These are phyloP conservation scores for Phtheirospermum japonicum DNA, from an alignment of 257 asterid genomes.

Conservation along the genomic window DNA sequence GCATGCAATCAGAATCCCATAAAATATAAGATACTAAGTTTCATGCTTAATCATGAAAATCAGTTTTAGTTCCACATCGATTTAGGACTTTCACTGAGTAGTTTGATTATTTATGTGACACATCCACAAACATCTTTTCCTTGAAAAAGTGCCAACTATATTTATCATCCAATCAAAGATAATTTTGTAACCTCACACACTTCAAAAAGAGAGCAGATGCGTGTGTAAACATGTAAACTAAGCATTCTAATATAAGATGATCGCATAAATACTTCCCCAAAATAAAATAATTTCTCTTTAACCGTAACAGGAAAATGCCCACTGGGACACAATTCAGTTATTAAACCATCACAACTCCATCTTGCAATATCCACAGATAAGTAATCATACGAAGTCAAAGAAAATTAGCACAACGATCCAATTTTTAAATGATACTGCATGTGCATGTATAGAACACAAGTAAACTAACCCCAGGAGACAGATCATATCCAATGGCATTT, in stretches of 20 bases:
- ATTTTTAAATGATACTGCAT: not conserved
- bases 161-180: slow-evolving; percentile 12
- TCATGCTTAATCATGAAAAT: slow-evolving; percentile 8
- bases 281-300: not conserved
- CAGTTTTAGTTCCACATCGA: not conserved
- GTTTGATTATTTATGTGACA: slow-evolving; percentile 6
- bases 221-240: slow-evolving; percentile 5
- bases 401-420: not conserved
- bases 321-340: not conserved
- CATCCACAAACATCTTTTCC: not conserved
- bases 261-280: slow-evolving; percentile 7
- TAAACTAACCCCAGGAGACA: slow-evolving; percentile 79
- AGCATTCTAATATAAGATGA: slow-evolving; percentile 4
- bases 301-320: slow-evolving; percentile 6
- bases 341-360: not conserved
- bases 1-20: no score
- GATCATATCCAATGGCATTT: slow-evolving; percentile 97
- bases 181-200: not conserved
- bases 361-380: slow-evolving; percentile 5
- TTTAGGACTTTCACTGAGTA: slow-evolving; percentile 3
- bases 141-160: slow-evolving; percentile 9
- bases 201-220: slow-evolving; percentile 3
- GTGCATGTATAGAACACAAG: slow-evolving; percentile 14
- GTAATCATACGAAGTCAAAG: slow-evolving; percentile 9
- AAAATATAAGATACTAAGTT: not conserved